phyloP scores from a whole-genome alignment of 202 grass and related monocot species.

The Dendrocalamus latiflorus region DNA sequence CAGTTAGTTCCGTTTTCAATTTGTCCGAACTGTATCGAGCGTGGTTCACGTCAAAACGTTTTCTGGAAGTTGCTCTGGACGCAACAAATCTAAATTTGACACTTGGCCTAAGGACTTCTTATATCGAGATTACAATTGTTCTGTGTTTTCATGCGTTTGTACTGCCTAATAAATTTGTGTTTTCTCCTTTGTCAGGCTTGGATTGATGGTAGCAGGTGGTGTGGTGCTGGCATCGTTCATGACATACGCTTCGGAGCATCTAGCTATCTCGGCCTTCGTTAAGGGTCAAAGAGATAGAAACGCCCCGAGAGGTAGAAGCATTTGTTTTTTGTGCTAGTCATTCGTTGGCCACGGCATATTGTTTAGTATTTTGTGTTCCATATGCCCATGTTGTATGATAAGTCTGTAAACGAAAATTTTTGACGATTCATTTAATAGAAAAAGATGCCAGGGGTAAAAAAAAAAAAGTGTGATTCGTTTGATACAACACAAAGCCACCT shows the following conservation, averaged over 20 bases:
- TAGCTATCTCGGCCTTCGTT: conserved; percentile 75
- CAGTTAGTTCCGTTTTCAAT: not conserved
- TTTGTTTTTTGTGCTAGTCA: conserved; percentile 32
- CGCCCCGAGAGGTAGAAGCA: conserved; percentile 42
- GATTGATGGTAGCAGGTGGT: conserved; percentile 76
- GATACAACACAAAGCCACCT: not conserved
- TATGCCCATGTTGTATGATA: conserved; percentile 36
- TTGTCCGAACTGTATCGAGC: not conserved
- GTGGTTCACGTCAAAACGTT: not conserved
- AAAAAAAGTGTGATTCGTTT: not conserved
- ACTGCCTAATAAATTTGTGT: not conserved
- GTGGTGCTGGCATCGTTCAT: conserved; percentile 64
- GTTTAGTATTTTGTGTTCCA: conserved; percentile 4
- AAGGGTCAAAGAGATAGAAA: conserved; percentile 58
- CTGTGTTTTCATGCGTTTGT: not conserved
- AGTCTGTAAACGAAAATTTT: not conserved
- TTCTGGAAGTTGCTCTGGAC: not conserved
- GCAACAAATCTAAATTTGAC: not conserved
- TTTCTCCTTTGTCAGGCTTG: conserved; percentile 60
- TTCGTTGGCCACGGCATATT: not conserved
- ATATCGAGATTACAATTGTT: not conserved
- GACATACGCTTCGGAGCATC: conserved; percentile 75
- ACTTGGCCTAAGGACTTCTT: not conserved
- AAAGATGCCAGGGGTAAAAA: not conserved
- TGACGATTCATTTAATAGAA: conserved; percentile 5